These are phyloP conservation scores for Paracoccidioides brasiliensis DNA, from an alignment of 2,329 filamentous ascomycete species.

Conservation along the genomic window DNA sequence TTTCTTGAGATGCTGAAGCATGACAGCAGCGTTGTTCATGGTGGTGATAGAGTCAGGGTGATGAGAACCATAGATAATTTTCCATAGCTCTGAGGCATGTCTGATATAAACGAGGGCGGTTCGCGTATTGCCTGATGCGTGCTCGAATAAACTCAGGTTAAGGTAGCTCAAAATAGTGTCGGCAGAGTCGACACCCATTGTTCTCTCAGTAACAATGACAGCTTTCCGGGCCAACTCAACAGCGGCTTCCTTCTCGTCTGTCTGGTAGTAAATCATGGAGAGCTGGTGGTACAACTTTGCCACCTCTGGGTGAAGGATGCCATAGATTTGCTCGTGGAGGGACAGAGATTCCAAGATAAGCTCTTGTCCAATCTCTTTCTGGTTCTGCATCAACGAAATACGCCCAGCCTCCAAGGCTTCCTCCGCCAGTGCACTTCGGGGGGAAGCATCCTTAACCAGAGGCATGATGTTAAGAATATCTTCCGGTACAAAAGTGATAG, in stretches of 20 bases:
- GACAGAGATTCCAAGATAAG: conserved; percentile 90
- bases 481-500: conserved; percentile 61
- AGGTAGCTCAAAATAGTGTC: conserved; percentile 93
- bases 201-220: conserved; percentile 89
- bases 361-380: conserved; percentile 92
- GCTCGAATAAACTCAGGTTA: conserved; percentile 87
- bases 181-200: conserved; percentile 80
- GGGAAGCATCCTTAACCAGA: conserved; percentile 84
- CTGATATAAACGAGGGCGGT: conserved; percentile 77
- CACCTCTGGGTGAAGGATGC: conserved; percentile 91
- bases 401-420: conserved; percentile 92
- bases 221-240: conserved; percentile 94
- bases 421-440: conserved; percentile 80
- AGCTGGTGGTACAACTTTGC: conserved; percentile 89
- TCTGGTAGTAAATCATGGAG: conserved; percentile 90
- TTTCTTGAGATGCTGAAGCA: conserved; percentile 90
- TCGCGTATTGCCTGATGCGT: conserved; percentile 81
- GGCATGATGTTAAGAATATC: conserved; percentile 91
- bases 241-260: conserved; percentile 94
- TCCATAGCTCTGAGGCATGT: conserved; percentile 91
- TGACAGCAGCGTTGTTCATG: conserved; percentile 95
- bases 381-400: conserved; percentile 88
- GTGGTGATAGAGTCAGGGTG: conserved; percentile 98
- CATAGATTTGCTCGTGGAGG: conserved; percentile 96
- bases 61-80: conserved; percentile 83